Conservation (phyloP, 1,139 yeast species). For the Protomyces inouyei region DNA sequence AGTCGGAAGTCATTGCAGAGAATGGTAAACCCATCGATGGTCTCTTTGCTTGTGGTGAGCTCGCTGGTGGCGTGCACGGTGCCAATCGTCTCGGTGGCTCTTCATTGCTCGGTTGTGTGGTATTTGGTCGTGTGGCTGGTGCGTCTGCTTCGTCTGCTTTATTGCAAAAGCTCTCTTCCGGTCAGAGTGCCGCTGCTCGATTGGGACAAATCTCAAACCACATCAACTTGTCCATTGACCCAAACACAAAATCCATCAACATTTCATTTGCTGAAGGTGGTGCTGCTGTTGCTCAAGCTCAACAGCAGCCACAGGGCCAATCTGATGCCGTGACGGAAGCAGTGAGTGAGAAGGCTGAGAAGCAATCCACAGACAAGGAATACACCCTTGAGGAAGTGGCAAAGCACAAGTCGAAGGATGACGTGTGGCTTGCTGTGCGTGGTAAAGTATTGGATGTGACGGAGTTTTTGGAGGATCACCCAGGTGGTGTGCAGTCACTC, state of each 20-base stretch:
- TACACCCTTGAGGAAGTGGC: constrained; percentile 46
- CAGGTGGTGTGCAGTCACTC: constrained; percentile 53
- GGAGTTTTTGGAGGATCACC: constrained; percentile 49
- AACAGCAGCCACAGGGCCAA: constrained; percentile 4
- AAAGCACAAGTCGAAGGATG: constrained; percentile 58
- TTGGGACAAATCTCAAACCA: constrained; percentile 23
- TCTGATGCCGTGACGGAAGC: constrained; percentile 1
- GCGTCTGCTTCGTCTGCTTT: constrained; percentile 36
- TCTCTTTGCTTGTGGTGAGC: constrained; percentile 72
- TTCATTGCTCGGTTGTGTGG: constrained; percentile 73
- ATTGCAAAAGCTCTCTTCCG: constrained; percentile 3
- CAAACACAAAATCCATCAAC: constrained; percentile 1
- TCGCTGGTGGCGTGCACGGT: constrained; percentile 81
- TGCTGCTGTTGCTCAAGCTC: neutral
- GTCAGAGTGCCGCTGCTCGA: constrained; percentile 20
- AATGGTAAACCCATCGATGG: constrained; percentile 51
- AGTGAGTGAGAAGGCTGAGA: constrained; percentile 34
- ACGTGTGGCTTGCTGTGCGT: constrained; percentile 56
- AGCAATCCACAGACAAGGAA: constrained; percentile 36
- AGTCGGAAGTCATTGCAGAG: constrained; percentile 50
- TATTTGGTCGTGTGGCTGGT: constrained; percentile 65
- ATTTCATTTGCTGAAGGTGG: neutral
- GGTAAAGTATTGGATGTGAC: constrained; percentile 52
- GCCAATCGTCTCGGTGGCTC: constrained; percentile 73
- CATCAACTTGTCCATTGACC: constrained; percentile 10